phyloP scores from a whole-genome alignment of 106 monocot species.

The Platanthera zijinensis region DNA sequence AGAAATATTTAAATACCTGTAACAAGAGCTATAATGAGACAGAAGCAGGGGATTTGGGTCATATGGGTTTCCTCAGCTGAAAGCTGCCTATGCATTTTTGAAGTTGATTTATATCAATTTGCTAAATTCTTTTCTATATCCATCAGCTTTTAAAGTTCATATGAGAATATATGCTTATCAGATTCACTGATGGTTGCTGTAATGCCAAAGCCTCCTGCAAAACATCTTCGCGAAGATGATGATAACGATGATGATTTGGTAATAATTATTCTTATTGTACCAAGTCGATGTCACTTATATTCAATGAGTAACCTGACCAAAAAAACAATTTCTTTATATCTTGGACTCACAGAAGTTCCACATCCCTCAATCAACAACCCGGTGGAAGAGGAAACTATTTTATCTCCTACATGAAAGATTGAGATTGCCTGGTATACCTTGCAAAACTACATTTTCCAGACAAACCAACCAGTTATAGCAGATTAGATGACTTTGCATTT shows the following conservation, averaged over 20 bases:
- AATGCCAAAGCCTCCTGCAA: constrained; percentile 76
- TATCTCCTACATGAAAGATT: constrained; percentile 70
- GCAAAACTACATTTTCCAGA: not conserved
- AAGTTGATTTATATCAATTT: not conserved
- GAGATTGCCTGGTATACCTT: constrained; percentile 71
- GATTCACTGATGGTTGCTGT: constrained; percentile 83
- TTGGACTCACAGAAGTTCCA: constrained; percentile 56
- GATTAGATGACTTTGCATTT: constrained; percentile 15
- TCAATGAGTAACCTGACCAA: not conserved
- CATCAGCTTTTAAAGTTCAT: not conserved
- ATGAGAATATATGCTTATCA: constrained; percentile 10
- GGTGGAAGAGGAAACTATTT: constrained; percentile 66
- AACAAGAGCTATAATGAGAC: not conserved
- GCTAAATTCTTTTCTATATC: not conserved
- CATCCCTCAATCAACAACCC: constrained; percentile 59
- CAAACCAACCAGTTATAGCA: not conserved
- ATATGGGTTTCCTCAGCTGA: not conserved
- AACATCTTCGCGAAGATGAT: constrained; percentile 62
- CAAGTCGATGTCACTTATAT: not conserved
- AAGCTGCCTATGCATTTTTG: not conserved
- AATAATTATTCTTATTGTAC: constrained; percentile 8
- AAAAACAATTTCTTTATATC: not conserved
- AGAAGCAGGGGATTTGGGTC: not conserved
- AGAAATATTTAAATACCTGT: not conserved
- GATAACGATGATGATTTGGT: constrained; percentile 80